Evolutionary conservation across 2,329 filamentous ascomycete genomes (phyloP), one percentile per base, ranked within the genome.

Genomic region (Fusarium aywerte): DNA sequence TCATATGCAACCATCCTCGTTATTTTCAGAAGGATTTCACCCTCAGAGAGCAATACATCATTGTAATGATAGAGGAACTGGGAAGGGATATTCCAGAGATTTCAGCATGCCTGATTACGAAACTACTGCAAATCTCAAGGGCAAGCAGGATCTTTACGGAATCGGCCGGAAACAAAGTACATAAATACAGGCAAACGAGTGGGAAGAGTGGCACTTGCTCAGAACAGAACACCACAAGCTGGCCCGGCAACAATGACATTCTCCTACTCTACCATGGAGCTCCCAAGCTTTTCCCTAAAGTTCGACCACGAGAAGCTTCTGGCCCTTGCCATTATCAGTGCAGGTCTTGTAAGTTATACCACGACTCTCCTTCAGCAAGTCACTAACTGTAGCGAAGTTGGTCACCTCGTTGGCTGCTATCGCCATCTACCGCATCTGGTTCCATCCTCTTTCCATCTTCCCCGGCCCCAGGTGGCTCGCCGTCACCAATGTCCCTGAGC

Each of bases 161-260:
- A n/a, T 10, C 23, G 13, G 7, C 12, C 25, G 25, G 42, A 12
- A 39, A 39, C 2, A 21, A 9, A 23, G 20, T 10, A 3, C 42
- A 44, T 44, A 44, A 44, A 44, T 44, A 44, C 42, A 44, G 13
- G 4, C 13, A 44, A 20, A 44, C 13, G 42, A 31, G 42, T 2
- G 13, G 6, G 2, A 31, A 44, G n/a, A 31, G 25, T 31, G 9
- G 25, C 42, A 44, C n/a, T 5, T 27, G 18, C n/a, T 31, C 42
- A 44, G 3, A 44, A 20, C 25, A 44, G 20, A 20, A 21, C n/a
- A 23, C 4, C 20, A 5, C 3, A 23, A 39, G 38, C 38, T 39
- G 38, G 4, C 4, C 9, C 8, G 5, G 18, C n/a, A 20, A 12
- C 42, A 16, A 44, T 44, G 42, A 44, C 25, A 44, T 4, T 44